Evolutionary conservation across 2,329 filamentous ascomycete species (phyloP).

Genomic region (Colletotrichum phormii): DNA sequence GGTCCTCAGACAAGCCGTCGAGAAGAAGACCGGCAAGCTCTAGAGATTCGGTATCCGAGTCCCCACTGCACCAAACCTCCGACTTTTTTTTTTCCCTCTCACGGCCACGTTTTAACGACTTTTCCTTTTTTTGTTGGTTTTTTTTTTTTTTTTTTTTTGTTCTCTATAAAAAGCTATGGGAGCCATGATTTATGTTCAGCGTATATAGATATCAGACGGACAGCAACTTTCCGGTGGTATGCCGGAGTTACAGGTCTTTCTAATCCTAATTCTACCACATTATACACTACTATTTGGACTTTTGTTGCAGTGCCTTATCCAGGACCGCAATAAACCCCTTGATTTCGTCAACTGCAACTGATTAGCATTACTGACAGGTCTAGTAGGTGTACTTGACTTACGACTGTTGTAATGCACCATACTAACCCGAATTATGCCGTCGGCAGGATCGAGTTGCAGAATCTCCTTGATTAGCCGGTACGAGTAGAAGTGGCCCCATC

Average conservation of each 20-base stretch:
- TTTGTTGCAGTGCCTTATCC: constrained; percentile 57
- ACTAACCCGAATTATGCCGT: constrained; percentile 77
- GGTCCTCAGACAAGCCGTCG: constrained; percentile 83
- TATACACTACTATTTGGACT: constrained; percentile 25
- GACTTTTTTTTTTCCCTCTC: neutral
- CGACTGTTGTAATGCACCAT: constrained; percentile 80
- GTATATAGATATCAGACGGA: constrained; percentile 22
- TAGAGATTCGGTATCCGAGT: constrained; percentile 36
- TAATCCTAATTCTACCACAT: constrained; percentile 27
- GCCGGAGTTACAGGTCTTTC: constrained; percentile 8
- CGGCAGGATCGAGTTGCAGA: constrained; percentile 62
- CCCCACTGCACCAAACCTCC: neutral
- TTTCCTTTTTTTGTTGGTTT: neutral
- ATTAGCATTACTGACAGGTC: neutral
- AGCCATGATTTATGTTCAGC: constrained; percentile 28
- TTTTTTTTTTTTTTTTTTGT: neutral
- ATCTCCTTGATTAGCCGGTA: constrained; percentile 71
- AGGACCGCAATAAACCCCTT: constrained; percentile 62
- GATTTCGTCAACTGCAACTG: constrained; percentile 65
- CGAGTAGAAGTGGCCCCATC: constrained; percentile 78
- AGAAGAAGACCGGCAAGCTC: constrained; percentile 63
- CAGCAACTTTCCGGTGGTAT: neutral
- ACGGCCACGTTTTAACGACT: constrained; percentile 30
- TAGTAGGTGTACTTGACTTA: constrained; percentile 50
- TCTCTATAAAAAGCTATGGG: constrained; percentile 20